Evolutionary conservation across 495 filamentous ascomycete species (phyloP).

Genomic region (Penicillium verhagenii): DNA sequence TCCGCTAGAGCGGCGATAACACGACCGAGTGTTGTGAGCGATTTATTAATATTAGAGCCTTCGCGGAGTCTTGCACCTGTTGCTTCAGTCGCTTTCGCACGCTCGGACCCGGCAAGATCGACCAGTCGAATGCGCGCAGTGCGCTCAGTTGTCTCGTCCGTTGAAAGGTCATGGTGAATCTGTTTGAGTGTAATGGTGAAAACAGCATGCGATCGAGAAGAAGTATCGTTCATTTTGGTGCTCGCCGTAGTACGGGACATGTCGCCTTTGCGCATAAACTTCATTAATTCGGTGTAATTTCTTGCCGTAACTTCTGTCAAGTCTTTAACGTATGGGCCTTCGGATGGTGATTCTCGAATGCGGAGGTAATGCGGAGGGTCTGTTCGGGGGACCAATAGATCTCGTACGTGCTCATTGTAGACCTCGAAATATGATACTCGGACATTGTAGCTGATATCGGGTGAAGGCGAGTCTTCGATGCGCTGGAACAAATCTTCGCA

Average conservation of each 20-base stretch:
- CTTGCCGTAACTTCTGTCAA: constrained; percentile 88
- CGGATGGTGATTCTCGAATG: constrained; percentile 90
- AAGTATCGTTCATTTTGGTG: constrained; percentile 99
- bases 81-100: constrained; percentile 93
- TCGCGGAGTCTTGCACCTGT: constrained; percentile 88
- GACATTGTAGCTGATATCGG: constrained; percentile 92
- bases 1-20: constrained; percentile 97
- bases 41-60: constrained; percentile 98
- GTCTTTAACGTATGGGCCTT: constrained; percentile 98
- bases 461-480: constrained; percentile 78
- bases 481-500: constrained; percentile 95
- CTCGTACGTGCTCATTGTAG: constrained; percentile 98
- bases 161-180: constrained; percentile 90
- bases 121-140: constrained; percentile 91
- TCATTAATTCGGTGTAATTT: constrained; percentile 78
- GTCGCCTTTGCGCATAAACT: constrained; percentile 89
- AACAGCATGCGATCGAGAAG: constrained; percentile 89
- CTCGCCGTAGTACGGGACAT: constrained; percentile 84
- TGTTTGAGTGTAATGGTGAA: constrained; percentile 98
- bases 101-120: constrained; percentile 91
- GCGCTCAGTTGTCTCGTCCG: constrained; percentile 93
- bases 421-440: constrained; percentile 98
- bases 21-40: constrained; percentile 88
- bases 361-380: constrained; percentile 90
- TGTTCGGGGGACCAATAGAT: constrained; percentile 76